Conservation (phyloP, 108 stramenopile genomes). For the Fragilaria radians region DNA sequence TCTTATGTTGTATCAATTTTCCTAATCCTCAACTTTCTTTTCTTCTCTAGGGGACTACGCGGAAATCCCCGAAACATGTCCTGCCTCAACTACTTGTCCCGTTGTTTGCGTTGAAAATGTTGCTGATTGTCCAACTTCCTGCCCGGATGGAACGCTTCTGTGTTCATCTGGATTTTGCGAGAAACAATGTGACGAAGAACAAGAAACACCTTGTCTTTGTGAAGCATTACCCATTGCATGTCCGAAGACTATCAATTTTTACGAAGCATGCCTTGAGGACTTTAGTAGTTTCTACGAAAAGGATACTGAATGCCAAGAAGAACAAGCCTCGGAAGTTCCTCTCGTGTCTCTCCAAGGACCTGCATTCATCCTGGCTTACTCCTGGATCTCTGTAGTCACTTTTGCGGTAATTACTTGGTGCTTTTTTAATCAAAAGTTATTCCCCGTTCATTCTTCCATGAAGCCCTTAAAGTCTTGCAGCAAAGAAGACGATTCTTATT, state of each 20-base stretch:
- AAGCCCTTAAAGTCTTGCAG: not conserved
- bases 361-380: constrained; percentile 32
- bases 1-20: not conserved
- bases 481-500: constrained; percentile 13
- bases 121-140: constrained; percentile 29
- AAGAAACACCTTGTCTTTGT: constrained; percentile 7
- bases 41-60: not conserved
- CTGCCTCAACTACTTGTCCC: constrained; percentile 39
- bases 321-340: constrained; percentile 13
- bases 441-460: constrained; percentile 27
- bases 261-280: constrained; percentile 8
- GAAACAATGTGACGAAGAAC: constrained; percentile 1
- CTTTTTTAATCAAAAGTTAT: constrained; percentile 39
- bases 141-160: constrained; percentile 14
- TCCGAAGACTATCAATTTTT: constrained; percentile 5
- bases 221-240: constrained; percentile 19
- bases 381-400: constrained; percentile 21
- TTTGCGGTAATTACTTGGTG: constrained; percentile 34
- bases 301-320: not conserved
- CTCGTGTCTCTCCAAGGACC: constrained; percentile 21
- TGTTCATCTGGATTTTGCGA: constrained; percentile 49
- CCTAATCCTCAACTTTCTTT: not conserved
- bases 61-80: constrained; percentile 16
- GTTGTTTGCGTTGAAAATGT: constrained; percentile 34
- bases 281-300: constrained; percentile 8